Evolutionary conservation across 2,329 filamentous ascomycete genomes (phyloP).

Genomic region (Teratosphaeria epicoccoides): DNA sequence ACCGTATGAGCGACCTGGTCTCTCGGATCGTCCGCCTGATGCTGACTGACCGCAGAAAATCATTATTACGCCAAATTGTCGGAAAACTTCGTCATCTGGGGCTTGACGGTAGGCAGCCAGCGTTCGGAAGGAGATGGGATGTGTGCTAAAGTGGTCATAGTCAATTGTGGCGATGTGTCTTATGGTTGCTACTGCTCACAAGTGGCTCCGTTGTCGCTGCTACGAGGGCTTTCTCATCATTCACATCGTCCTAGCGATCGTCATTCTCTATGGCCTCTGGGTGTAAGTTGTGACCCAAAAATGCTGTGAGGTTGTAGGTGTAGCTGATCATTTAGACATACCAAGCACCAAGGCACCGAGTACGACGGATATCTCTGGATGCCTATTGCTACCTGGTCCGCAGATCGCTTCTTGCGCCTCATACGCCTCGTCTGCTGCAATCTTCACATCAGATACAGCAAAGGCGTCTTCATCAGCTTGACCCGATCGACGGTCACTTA

Average conservation of each 20-base stretch:
- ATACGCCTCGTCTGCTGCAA: not conserved
- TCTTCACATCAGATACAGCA: not conserved
- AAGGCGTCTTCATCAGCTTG: not conserved
- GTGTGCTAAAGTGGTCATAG: not conserved
- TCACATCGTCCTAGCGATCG: not conserved
- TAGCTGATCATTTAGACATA: not conserved
- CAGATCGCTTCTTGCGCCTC: not conserved
- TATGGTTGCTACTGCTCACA: not conserved
- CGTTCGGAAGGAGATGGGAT: not conserved
- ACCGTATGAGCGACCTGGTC: not conserved
- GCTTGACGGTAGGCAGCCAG: not conserved
- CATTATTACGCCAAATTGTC: not conserved
- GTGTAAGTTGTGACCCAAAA: not conserved
- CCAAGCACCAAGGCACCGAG: not conserved
- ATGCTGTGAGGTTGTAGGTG: not conserved
- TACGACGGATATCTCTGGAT: not conserved
- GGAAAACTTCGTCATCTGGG: not conserved
- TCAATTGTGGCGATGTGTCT: not conserved
- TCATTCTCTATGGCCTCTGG: not conserved
- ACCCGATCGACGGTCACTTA: not conserved
- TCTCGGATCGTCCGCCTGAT: not conserved
- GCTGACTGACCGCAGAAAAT: not conserved
- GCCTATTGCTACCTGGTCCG: not conserved
- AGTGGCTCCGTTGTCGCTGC: not conserved
- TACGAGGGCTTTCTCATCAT: not conserved